Evolutionary conservation across 2,329 filamentous ascomycete species (phyloP).

Genomic region (Colletotrichum abscissum): DNA sequence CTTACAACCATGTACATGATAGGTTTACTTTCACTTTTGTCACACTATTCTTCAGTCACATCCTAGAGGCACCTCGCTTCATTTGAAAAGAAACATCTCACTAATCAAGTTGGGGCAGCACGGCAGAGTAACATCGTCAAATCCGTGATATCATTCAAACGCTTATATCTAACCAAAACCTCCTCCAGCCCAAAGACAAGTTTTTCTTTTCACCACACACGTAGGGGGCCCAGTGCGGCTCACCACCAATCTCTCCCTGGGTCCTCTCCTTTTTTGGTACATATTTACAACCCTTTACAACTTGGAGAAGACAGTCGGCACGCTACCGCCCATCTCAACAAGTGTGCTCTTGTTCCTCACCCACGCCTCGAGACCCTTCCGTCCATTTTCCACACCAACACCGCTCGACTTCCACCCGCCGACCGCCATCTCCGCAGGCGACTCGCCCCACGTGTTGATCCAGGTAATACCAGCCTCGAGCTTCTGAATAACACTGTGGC

Average conservation of each 20-base stretch:
- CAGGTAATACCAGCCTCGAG: conserved; percentile 90
- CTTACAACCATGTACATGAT: too few species aligned
- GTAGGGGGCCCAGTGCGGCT: rapidly evolving
- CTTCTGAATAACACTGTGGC: conserved; percentile 76
- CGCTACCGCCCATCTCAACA: conserved; percentile 80
- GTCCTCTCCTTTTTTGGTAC: too few species aligned
- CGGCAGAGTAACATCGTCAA: not conserved
- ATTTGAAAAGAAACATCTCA: rapidly evolving
- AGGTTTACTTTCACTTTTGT: too few species aligned
- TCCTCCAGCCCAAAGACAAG: not conserved
- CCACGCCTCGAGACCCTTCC: conserved; percentile 83
- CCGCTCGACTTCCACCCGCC: conserved; percentile 94
- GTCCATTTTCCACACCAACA: conserved; percentile 87
- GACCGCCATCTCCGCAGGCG: conserved; percentile 90
- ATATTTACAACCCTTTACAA: conserved; percentile 52
- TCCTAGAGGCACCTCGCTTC: not conserved
- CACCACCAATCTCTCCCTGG: too few species aligned
- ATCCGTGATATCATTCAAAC: not conserved
- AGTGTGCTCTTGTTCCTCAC: conserved; percentile 88
- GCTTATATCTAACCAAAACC: not conserved
- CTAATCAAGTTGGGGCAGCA: not conserved
- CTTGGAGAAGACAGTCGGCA: conserved; percentile 80
- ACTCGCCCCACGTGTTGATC: conserved; percentile 96
- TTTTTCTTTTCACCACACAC: not conserved
- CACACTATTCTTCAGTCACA: too few species aligned